These are phyloP conservation scores for Diatrype stigma DNA, from an alignment of 2,329 filamentous ascomycete species.

Conservation along the genomic window DNA sequence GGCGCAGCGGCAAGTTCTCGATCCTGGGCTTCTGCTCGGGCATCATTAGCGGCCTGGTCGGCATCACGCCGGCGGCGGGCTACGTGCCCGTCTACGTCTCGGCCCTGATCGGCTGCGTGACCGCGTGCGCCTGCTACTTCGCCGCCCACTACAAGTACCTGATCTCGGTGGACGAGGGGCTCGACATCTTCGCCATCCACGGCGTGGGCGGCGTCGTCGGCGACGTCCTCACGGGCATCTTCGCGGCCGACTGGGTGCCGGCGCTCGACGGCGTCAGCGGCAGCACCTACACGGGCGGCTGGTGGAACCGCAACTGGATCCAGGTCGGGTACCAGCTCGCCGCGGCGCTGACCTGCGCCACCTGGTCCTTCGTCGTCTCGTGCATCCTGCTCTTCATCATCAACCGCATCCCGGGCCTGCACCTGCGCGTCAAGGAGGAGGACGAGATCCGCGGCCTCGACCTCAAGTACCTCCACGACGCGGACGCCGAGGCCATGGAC, in stretches of 20 bases:
- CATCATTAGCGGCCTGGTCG: conserved; percentile 53
- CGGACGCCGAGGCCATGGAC: conserved; percentile 2
- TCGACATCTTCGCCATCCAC: conserved; percentile 58
- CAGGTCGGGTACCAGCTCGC: conserved; percentile 56
- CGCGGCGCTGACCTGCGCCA: conserved; percentile 50
- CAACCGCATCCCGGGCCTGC: conserved; percentile 54
- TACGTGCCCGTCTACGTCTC: conserved; percentile 50
- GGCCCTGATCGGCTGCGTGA: conserved; percentile 48
- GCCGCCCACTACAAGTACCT: conserved; percentile 46
- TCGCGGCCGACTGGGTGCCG: conserved; percentile 45
- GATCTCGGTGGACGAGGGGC: conserved; percentile 50
- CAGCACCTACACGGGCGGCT: conserved; percentile 42
- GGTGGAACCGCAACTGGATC: conserved; percentile 47
- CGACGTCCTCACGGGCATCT: conserved; percentile 53
- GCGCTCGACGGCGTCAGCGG: conserved; percentile 47
- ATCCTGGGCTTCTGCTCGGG: conserved; percentile 50
- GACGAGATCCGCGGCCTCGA: conserved; percentile 52
- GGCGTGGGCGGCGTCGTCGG: conserved; percentile 56
- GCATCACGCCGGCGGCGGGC: conserved; percentile 55
- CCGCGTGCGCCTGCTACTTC: conserved; percentile 42
- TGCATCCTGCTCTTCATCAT: conserved; percentile 50
- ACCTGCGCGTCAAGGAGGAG: conserved; percentile 51
- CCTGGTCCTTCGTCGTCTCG: conserved; percentile 51
- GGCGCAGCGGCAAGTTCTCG: conserved; percentile 42
- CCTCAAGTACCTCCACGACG: conserved; percentile 42